phyloP scores from a whole-genome alignment of 352 stramenopile species.

The Salisapilia sapeloensis region DNA sequence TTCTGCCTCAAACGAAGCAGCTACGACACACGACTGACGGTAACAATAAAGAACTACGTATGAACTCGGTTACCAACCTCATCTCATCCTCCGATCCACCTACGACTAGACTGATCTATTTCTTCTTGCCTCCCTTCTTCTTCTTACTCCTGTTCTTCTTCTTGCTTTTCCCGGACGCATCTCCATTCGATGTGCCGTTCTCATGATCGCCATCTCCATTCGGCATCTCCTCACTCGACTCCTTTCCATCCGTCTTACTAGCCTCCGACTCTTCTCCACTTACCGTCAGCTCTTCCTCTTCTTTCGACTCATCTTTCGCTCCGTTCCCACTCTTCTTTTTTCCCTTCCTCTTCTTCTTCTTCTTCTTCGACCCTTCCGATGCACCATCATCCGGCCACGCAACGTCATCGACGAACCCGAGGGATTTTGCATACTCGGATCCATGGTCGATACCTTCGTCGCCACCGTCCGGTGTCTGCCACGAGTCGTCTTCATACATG shows the following conservation, averaged over 20 bases:
- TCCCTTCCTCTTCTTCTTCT: conserved; percentile 46
- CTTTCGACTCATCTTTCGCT: conserved; percentile 5
- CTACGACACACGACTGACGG: background rate
- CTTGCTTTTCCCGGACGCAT: conserved; percentile 15
- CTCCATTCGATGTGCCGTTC: conserved; percentile 5
- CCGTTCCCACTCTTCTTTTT: conserved; percentile 51
- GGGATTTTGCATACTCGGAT: conserved; percentile 58
- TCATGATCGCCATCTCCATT: conserved; percentile 1
- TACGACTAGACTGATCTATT: too few species aligned
- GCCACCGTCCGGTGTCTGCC: conserved; percentile 40
- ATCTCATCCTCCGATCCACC: too few species aligned
- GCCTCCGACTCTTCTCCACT: conserved; percentile 1
- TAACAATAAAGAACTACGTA: background rate
- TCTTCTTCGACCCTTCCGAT: conserved; percentile 16
- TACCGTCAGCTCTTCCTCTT: conserved; percentile 4
- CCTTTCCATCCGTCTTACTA: conserved; percentile 1
- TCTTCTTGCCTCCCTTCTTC: conserved; percentile 2
- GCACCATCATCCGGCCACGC: conserved; percentile 57
- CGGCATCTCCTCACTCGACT: conserved; percentile 2
- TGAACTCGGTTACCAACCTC: conserved; percentile 1
- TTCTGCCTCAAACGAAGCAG: conserved; percentile 4
- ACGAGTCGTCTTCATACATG: conserved; percentile 38
- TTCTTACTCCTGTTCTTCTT: conserved; percentile 17
- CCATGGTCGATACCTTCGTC: conserved; percentile 58
- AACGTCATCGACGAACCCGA: conserved; percentile 75